Evolutionary conservation across 2,329 filamentous ascomycete genomes (phyloP).

Genomic region (Fusarium verticillioides): DNA sequence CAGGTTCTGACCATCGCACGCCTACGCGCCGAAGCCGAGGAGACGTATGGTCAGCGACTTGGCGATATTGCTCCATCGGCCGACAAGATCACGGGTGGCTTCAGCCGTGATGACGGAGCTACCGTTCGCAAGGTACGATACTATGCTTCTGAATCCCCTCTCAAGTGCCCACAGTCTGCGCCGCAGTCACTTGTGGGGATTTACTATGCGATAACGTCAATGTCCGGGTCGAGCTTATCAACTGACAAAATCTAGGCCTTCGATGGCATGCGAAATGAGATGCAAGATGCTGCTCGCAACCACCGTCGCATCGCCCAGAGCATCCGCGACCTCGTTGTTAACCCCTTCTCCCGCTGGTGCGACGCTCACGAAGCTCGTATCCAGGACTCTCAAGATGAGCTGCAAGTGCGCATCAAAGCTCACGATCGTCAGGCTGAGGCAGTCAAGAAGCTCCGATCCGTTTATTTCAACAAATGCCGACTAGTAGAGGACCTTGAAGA

Average conservation of each 20-base stretch:
- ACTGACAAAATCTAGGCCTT: slow-evolving; percentile 73
- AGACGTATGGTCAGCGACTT: slow-evolving; percentile 83
- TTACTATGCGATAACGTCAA: slow-evolving; percentile 4
- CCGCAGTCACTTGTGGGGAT: not conserved
- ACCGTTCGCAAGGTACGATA: slow-evolving; percentile 86
- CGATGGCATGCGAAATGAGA: slow-evolving; percentile 90
- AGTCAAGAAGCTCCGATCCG: slow-evolving; percentile 92
- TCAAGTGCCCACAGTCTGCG: not conserved
- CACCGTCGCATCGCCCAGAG: slow-evolving; percentile 97
- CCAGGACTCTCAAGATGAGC: slow-evolving; percentile 93
- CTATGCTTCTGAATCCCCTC: not conserved
- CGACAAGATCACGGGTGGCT: slow-evolving; percentile 85
- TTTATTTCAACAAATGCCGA: slow-evolving; percentile 99
- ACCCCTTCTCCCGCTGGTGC: slow-evolving; percentile 95
- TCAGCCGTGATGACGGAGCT: slow-evolving; percentile 91
- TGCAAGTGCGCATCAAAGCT: slow-evolving; percentile 89
- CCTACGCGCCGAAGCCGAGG: slow-evolving; percentile 95
- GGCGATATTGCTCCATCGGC: slow-evolving; percentile 83
- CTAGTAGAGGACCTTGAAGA: slow-evolving; percentile 96
- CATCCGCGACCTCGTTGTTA: slow-evolving; percentile 94
- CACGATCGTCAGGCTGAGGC: slow-evolving; percentile 91
- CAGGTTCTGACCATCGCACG: slow-evolving; percentile 92
- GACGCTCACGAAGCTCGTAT: slow-evolving; percentile 92
- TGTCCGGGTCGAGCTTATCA: slow-evolving; percentile 19
- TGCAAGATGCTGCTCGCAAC: slow-evolving; percentile 88